Conservation (phyloP, 202 grass and related monocot species). For the Panicum hallii region DNA sequence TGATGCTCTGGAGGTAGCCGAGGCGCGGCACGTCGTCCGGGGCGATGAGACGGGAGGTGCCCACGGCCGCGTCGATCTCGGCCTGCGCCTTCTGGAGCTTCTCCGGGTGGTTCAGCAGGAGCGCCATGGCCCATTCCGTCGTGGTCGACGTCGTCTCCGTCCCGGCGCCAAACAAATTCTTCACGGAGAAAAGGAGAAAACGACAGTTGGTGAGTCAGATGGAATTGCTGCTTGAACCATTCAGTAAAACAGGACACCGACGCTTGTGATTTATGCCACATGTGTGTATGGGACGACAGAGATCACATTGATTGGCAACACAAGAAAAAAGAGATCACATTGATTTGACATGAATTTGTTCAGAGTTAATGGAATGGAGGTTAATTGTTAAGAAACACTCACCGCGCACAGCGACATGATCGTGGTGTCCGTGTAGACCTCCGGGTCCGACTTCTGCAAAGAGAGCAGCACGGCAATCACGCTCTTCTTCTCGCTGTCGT, state of each 20-base stretch:
- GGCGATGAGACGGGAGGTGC: slow-evolving; percentile 42
- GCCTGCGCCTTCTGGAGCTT: slow-evolving; percentile 50
- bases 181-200: not conserved
- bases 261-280: not conserved
- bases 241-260: not conserved
- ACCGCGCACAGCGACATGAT: slow-evolving; percentile 46
- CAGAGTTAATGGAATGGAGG: not conserved
- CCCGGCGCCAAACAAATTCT: slow-evolving; percentile 66
- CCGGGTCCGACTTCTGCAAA: slow-evolving; percentile 65
- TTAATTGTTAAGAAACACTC: not conserved
- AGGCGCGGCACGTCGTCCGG: slow-evolving; percentile 51
- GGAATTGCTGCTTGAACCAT: not conserved
- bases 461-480: slow-evolving; percentile 66
- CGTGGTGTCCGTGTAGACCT: slow-evolving; percentile 49
- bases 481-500: slow-evolving; percentile 46
- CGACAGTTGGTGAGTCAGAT: not conserved
- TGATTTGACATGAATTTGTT: not conserved
- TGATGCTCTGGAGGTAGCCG: slow-evolving; percentile 56
- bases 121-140: slow-evolving; percentile 71
- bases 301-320: too few species aligned
- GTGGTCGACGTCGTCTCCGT: slow-evolving; percentile 62
- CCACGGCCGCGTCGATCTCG: slow-evolving; percentile 54
- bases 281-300: not conserved
- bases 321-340: too few species aligned
- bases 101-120: slow-evolving; percentile 58